Evolutionary conservation across 352 stramenopile genomes (phyloP), one percentile per base, ranked within the genome.

Genomic region (Phytophthora citricola): DNA sequence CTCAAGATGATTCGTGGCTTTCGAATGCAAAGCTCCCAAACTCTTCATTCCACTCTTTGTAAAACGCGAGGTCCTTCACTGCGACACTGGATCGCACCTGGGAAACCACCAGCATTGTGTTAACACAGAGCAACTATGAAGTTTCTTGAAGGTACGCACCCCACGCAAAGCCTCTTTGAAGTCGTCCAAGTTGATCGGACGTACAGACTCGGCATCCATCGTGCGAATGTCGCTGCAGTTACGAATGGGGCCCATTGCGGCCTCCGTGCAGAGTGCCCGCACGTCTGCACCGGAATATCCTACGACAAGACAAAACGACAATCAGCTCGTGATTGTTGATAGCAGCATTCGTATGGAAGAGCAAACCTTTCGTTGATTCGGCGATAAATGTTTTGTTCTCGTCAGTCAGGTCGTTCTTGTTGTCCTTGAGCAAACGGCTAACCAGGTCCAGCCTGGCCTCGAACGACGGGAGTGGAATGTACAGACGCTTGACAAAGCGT

Each of bases 211-310:
- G 3, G 89, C 79, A 50, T 95, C 83, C 71, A 99, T 97, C 11
- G 85, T 95, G 34, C 87, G 81, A 58, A 97, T 97, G 59, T 93
- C 85, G 1, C 58, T 54, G 44, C 87, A 92, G 15, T 73, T 90
- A 54, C 75, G 86, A 47, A 99, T 95, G 2, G 98, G 98, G 12
- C 96, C 97, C 96, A 99, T 99, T 5, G 97, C 95, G 27, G 98
- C 98, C 64, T 99, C 97, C 0, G 87, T 98, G 66, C 96, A 99
- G 22, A 99, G 75, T n/a, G 94, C 89, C 36, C 95, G 95, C 22
- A 99, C 84, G 76, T 99, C 98, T 9, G 98, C 97, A 48, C 98
- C 98, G 55, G 94, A 99, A 76, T 99, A 99, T 5, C 97, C 97
- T 91, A 45, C 40, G 62, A 22, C n/a, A 66, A 44, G 1, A 34